Conservation (phyloP, 495 filamentous ascomycete genomes). For the Coniosporium apollinis region DNA sequence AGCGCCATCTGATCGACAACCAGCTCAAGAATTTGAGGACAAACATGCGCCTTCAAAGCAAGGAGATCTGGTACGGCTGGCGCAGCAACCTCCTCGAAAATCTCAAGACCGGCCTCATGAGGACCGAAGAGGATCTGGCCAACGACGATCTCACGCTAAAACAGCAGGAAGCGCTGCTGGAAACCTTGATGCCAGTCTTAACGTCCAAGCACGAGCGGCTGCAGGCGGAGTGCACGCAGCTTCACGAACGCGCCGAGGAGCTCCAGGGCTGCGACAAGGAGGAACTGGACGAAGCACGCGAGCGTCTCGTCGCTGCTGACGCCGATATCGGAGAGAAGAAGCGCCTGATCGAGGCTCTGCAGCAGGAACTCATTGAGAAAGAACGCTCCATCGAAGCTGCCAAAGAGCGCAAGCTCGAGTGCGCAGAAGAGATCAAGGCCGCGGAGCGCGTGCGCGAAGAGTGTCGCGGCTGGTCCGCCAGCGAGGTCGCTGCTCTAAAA, state of each 20-base stretch:
- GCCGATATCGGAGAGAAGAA: conserved; percentile 51
- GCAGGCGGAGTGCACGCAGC: conserved; percentile 39
- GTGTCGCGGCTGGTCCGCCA: conserved; percentile 72
- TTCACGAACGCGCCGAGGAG: conserved; percentile 57
- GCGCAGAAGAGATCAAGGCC: conserved; percentile 54
- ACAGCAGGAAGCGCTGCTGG: conserved; percentile 48
- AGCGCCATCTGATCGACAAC: conserved; percentile 76
- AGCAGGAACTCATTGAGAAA: conserved; percentile 43
- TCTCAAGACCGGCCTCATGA: conserved; percentile 59
- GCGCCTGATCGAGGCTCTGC: conserved; percentile 43
- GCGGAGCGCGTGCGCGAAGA: conserved; percentile 74
- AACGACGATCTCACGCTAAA: conserved; percentile 51
- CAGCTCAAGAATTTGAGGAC: conserved; percentile 96
- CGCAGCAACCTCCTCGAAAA: conserved; percentile 78
- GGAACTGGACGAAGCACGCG: conserved; percentile 50
- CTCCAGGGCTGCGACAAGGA: conserved; percentile 63
- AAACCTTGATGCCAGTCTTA: conserved; percentile 46
- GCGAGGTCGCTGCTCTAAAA: conserved; percentile 59
- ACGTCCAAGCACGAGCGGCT: conserved; percentile 40
- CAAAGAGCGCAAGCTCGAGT: conserved; percentile 48
- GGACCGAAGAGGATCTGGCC: conserved; percentile 58
- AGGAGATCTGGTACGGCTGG: conserved; percentile 97
- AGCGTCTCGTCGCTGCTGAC: conserved; percentile 46
- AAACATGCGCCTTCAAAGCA: conserved; percentile 72
- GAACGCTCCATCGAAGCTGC: conserved; percentile 41